Evolutionary conservation across 1,284 basidiomycete species (phyloP), one percentile per base, ranked within the genome.

Genomic region (Pulveroboletus sp.): DNA sequence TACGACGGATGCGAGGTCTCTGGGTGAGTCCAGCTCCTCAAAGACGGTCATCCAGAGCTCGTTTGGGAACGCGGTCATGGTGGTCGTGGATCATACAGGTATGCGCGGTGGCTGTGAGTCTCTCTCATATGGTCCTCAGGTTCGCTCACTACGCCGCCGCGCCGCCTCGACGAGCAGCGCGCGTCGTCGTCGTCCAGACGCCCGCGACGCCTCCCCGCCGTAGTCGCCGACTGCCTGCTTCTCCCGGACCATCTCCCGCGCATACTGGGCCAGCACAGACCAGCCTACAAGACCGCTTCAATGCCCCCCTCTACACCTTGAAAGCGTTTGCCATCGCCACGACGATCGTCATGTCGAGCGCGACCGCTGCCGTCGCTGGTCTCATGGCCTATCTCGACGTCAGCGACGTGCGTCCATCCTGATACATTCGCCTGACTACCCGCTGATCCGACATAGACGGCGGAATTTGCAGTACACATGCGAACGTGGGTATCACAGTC

Each of bases 381-480:
- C 67, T 79, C 37, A 74, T 74, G 68, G 60, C 65, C 26, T 73
- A 70, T 47, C 59, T 80, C 37, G 75, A 74, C 29, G 76, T 78
- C 3, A 64, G 66, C 56, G 65, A 75, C 53, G 78, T 80, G 50
- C 43, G 76, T 73, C 9, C 26, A 26, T 36, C 35, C 35, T 7
- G 37, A 13, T 17, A 3, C 13, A n/a, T 19, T 35, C 10, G 13
- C 12, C 8, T 11, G 24, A 36, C 9, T 29, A 6, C 29, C 29
- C 0, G 16, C 35, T 46, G 26, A 63, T 17, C 16, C 45, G 47
- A 47, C 37, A 24, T 54, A 87, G 84, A 79, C 79, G 0, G 65
- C 76, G 52, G 80, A 86, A 61, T 87, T 87, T 62, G 79, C 78
- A 4, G 68, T 74, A 17, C 70, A 71, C 48, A 82, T 84, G 80